A percentile compares a stretch with the other conserved stretches of the same genome.
phyloP scores from a whole-genome alignment of 305 asterid genomes.

The Coffea humblotiana region DNA sequence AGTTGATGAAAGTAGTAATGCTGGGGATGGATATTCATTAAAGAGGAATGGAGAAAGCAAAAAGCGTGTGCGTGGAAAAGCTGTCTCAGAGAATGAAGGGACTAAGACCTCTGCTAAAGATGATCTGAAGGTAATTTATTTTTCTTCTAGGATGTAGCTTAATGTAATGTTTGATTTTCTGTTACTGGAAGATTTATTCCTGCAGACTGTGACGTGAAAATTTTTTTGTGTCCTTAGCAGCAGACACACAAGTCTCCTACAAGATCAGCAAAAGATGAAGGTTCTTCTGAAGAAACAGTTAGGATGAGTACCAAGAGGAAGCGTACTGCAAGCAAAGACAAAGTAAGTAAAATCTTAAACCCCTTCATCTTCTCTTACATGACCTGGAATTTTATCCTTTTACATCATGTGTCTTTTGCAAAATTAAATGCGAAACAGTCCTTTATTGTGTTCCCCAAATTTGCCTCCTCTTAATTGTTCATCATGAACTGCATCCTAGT shows the following conservation, averaged over 20 bases:
- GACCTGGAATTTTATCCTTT: neutral
- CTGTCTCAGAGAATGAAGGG: slow-evolving; percentile 40
- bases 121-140: slow-evolving; percentile 46
- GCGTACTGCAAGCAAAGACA: slow-evolving; percentile 52
- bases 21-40: slow-evolving; percentile 40
- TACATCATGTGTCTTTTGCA: neutral
- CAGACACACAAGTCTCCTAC: slow-evolving; percentile 47
- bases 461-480: neutral
- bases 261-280: slow-evolving; percentile 51
- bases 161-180: slow-evolving; percentile 11
- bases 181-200: neutral
- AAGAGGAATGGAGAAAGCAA: slow-evolving; percentile 42
- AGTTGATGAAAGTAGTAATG: slow-evolving; percentile 41
- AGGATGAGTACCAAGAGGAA: slow-evolving; percentile 61
- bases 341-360: slow-evolving; percentile 36
- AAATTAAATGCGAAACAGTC: neutral
- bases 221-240: slow-evolving; percentile 35
- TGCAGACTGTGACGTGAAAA: neutral
- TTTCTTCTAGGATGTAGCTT: slow-evolving; percentile 8
- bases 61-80: slow-evolving; percentile 56
- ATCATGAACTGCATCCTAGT: neutral
- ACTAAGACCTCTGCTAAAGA: slow-evolving; percentile 45
- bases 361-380: neutral
- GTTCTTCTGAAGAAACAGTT: slow-evolving; percentile 50
- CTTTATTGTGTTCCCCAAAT: neutral